Percentiles rank a stretch among this genome's conserved stretches.
Conservation (phyloP, 1,139 yeast species). For the Geotrichum histeridarum region DNA sequence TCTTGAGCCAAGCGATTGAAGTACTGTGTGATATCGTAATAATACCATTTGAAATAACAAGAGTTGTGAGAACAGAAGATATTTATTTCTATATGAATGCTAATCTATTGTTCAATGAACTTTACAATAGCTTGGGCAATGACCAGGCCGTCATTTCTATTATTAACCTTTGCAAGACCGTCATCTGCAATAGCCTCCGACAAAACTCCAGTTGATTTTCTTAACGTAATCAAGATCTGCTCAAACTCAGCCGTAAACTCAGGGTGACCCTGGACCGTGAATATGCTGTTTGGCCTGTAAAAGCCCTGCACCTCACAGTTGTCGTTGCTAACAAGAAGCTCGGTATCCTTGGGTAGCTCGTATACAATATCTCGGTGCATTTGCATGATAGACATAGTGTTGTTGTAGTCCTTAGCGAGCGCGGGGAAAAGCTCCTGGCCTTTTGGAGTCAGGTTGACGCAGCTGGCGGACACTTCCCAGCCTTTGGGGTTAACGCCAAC, state of each 20-base stretch:
- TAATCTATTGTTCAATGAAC: constrained; percentile 27
- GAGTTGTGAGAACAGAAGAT: not conserved
- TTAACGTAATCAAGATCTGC: constrained; percentile 26
- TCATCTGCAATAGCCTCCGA: constrained; percentile 26
- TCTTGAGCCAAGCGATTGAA: too few species aligned
- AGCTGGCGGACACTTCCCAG: constrained; percentile 67
- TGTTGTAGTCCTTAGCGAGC: constrained; percentile 23
- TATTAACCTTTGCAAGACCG: constrained; percentile 23
- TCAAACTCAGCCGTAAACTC: constrained; percentile 53
- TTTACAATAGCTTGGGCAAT: constrained; percentile 34
- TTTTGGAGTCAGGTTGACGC: constrained; percentile 45
- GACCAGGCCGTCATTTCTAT: constrained; percentile 32
- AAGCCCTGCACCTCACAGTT: constrained; percentile 62
- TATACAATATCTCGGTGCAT: constrained; percentile 68
- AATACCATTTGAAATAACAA: not conserved
- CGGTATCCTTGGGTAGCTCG: constrained; percentile 44
- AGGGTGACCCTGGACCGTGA: constrained; percentile 88
- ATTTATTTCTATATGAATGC: too few species aligned
- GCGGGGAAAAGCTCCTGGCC: constrained; percentile 39
- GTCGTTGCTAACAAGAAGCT: constrained; percentile 42
- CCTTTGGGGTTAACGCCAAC: constrained; percentile 57
- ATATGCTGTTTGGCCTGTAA: constrained; percentile 44
- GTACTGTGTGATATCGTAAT: too few species aligned
- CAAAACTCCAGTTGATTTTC: constrained; percentile 25
- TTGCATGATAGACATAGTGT: constrained; percentile 47